These are phyloP conservation scores for Trapa incisa DNA, from an alignment of 345 rosid species.

Conservation along the genomic window DNA sequence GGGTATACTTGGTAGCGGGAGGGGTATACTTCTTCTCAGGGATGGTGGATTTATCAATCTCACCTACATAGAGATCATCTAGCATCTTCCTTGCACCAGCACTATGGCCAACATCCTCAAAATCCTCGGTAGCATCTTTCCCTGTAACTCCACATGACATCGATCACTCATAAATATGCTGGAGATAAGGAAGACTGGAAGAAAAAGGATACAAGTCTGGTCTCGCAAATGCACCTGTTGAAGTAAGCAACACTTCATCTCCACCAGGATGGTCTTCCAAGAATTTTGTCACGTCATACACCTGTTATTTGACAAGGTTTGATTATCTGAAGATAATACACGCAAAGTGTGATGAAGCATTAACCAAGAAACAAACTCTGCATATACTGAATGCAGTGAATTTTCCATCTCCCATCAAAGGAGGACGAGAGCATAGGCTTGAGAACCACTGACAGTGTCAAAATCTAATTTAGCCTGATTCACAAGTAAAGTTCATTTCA, in stretches of 20 bases:
- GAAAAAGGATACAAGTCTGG: not conserved
- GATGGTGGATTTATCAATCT: constrained; percentile 51
- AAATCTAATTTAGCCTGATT: no score
- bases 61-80: constrained; percentile 69
- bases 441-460: not conserved
- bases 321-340: not conserved
- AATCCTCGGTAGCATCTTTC: constrained; percentile 89
- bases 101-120: constrained; percentile 93
- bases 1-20: constrained; percentile 31
- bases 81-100: constrained; percentile 68
- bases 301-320: constrained; percentile 19
- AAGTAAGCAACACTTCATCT: constrained; percentile 54
- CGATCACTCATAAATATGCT: not conserved
- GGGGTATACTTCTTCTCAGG: constrained; percentile 50
- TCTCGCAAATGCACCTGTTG: constrained; percentile 34
- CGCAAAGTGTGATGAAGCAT: not conserved
- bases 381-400: not conserved
- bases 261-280: constrained; percentile 84
- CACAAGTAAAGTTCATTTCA: no score
- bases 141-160: constrained; percentile 24
- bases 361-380: not conserved
- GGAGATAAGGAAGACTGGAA: not conserved
- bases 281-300: constrained; percentile 63
- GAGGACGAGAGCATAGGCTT: not conserved
- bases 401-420: not conserved